Evolutionary conservation across 2,329 filamentous ascomycete species (phyloP).

Genomic region (Talaromyces sp.): DNA sequence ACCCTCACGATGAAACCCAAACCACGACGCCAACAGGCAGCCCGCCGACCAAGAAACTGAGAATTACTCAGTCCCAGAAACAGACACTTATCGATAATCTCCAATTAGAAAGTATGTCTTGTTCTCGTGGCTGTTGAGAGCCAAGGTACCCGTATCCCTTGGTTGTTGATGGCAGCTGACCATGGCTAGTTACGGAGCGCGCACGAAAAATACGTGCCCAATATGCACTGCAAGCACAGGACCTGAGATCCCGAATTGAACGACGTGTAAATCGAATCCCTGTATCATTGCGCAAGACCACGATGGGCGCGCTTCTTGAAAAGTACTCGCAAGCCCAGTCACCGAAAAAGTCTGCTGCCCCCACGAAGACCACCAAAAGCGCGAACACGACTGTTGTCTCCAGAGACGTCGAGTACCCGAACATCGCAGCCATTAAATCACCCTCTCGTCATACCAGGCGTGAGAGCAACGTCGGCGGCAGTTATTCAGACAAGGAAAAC

Average conservation of each 20-base stretch:
- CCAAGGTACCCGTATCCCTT: conserved; percentile 9
- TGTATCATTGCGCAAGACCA: conserved; percentile 67
- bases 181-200: conserved; percentile 68
- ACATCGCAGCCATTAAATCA: conserved; percentile 21
- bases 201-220: conserved; percentile 82
- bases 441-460: conserved; percentile 22
- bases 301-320: conserved; percentile 72
- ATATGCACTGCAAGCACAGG: conserved; percentile 81
- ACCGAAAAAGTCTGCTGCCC: conserved; percentile 26
- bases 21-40: conserved; percentile 45
- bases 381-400: conserved; percentile 22
- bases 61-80: conserved; percentile 67
- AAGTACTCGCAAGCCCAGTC: conserved; percentile 37
- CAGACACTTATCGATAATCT: conserved; percentile 84
- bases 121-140: conserved; percentile 9
- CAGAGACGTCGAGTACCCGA: conserved; percentile 21
- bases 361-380: conserved; percentile 23
- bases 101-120: conserved; percentile 73
- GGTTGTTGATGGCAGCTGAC: conserved; percentile 12
- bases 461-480: conserved; percentile 58
- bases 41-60: conserved; percentile 59
- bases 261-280: conserved; percentile 92
- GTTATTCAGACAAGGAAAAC: conserved; percentile 72
- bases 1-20: conserved; percentile 43
- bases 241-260: conserved; percentile 78